phyloP scores from a whole-genome alignment of 768 basidiomycete species.

The Amanita rubescens region DNA sequence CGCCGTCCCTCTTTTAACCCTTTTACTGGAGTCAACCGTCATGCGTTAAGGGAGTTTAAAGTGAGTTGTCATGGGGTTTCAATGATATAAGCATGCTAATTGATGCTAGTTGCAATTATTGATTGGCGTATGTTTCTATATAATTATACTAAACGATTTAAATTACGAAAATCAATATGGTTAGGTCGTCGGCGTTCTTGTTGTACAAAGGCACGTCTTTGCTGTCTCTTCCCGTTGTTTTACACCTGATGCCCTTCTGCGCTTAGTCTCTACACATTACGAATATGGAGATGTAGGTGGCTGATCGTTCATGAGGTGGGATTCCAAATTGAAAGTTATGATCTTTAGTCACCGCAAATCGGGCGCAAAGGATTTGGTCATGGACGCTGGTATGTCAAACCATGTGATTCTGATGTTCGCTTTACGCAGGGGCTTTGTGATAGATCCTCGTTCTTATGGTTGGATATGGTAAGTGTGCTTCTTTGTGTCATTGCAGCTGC shows the following conservation, averaged over 20 bases:
- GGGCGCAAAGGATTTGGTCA: background rate
- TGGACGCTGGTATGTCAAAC: background rate
- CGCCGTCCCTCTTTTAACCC: background rate
- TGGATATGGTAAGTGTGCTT: background rate
- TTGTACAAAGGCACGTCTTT: background rate
- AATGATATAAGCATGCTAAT: background rate
- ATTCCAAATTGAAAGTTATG: too few relatives aligned
- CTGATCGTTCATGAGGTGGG: background rate
- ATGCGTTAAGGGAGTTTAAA: background rate
- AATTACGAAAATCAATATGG: background rate
- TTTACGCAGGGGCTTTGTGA: background rate
- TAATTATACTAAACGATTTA: too few relatives aligned
- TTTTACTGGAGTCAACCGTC: background rate
- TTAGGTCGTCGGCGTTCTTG: background rate
- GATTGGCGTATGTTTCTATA: background rate
- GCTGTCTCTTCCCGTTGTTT: background rate
- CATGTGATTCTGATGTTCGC: background rate
- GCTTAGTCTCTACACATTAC: background rate
- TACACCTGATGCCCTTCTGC: background rate
- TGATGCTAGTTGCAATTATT: background rate
- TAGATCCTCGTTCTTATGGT: background rate
- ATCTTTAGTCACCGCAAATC: background rate
- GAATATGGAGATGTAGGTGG: background rate
- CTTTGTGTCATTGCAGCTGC: background rate
- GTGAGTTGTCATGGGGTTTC: background rate